Conservation (phyloP, 192 early-diverging fungal genomes). For the Mortierella claussenii region DNA sequence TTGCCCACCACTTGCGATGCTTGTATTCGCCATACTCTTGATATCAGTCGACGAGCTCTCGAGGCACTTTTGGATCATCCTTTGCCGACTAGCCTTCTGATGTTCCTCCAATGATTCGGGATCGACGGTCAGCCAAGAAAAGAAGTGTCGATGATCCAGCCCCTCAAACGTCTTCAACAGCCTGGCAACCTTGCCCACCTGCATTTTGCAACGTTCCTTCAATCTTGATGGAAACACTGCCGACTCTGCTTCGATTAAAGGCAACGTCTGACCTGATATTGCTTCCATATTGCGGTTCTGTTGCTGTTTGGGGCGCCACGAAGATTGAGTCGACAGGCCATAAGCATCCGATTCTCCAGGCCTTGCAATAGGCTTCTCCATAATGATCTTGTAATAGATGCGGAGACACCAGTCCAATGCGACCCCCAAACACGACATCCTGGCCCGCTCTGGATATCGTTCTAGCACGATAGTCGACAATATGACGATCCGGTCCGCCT, state of each 20-base stretch:
- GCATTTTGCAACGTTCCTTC: conserved; percentile 11
- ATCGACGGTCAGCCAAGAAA: conserved; percentile 42
- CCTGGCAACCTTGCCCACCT: conserved; percentile 24
- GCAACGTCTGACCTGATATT: neutral
- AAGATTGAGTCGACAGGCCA: neutral
- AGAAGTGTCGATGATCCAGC: conserved; percentile 30
- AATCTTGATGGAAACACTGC: conserved; percentile 20
- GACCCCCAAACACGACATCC: conserved; percentile 26
- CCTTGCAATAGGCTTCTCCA: conserved; percentile 5
- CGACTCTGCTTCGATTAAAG: neutral
- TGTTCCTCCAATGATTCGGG: conserved; percentile 23
- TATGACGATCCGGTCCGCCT: conserved; percentile 28
- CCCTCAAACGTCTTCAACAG: conserved; percentile 22
- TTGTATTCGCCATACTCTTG: neutral
- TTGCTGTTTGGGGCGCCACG: neutral
- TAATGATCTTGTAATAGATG: conserved; percentile 38
- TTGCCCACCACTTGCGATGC: neutral
- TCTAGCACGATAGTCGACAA: conserved; percentile 16
- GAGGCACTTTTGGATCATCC: conserved; percentile 21
- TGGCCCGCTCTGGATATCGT: conserved; percentile 35
- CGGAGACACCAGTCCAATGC: conserved; percentile 48
- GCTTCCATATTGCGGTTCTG: neutral
- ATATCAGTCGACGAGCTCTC: neutral
- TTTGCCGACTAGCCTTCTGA: conserved; percentile 20
- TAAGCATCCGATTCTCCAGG: neutral